A percentile compares a stretch with the other conserved stretches of the same genome.
Conservation (phyloP, 2,329 filamentous ascomycete genomes). For the Aspergillus ochraceus region DNA sequence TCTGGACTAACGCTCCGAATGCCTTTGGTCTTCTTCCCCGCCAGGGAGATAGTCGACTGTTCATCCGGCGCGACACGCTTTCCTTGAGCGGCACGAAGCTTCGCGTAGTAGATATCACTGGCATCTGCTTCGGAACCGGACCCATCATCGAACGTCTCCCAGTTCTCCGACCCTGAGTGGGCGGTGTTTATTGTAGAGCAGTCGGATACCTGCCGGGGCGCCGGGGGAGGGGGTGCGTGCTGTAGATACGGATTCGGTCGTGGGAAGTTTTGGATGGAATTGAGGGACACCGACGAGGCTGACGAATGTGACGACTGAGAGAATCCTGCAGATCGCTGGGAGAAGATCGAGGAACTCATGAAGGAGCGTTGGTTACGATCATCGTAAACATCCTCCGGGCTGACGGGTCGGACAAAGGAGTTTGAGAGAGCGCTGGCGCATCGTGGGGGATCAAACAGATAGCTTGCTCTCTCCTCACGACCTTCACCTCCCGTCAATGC, state of each 20-base stretch:
- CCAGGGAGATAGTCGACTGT: constrained; percentile 26
- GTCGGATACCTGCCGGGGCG: constrained; percentile 68
- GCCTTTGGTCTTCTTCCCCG: constrained; percentile 46
- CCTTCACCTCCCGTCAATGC: constrained; percentile 62
- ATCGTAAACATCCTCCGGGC: constrained; percentile 83
- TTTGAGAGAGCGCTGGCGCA: constrained; percentile 52
- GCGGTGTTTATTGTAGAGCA: constrained; percentile 66
- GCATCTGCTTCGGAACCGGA: constrained; percentile 73
- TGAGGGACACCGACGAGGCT: constrained; percentile 37
- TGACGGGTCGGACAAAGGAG: constrained; percentile 57
- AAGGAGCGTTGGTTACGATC: constrained; percentile 56
- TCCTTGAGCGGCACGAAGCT: constrained; percentile 66
- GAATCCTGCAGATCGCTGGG: constrained; percentile 37
- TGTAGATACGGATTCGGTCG: constrained; percentile 38
- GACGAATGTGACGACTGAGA: constrained; percentile 46
- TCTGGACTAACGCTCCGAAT: constrained; percentile 50
- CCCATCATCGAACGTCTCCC: constrained; percentile 92
- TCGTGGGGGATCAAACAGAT: constrained; percentile 45
- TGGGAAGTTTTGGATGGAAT: constrained; percentile 33
- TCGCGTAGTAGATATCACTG: constrained; percentile 77
- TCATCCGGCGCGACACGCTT: constrained; percentile 59
- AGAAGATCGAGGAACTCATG: constrained; percentile 45
- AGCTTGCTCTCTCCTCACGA: constrained; percentile 43
- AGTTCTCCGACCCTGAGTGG: constrained; percentile 87
- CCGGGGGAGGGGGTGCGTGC: constrained; percentile 38